Base-by-base conservation (phyloP, 495 filamentous ascomycete species). In the Penicillium fimorum region DNA sequence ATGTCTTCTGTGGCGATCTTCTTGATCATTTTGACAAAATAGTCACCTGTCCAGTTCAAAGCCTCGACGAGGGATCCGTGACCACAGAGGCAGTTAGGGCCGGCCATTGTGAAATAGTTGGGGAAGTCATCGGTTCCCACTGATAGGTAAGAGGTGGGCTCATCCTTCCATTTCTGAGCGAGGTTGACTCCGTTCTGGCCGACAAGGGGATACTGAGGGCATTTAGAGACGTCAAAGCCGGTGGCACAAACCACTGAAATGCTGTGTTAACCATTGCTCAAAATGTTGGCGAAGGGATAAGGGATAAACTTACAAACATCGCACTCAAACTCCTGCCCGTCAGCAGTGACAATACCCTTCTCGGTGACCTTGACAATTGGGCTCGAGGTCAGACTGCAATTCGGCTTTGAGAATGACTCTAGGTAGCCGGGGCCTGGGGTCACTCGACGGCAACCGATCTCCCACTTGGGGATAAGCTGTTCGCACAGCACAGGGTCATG, bases 21-120 rank as follows among this genome's bases (percentile, higher is more conserved):
- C 47, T 71, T 68, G 35, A 79, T 66, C 70, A 74, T 73, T 61
- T 70, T 86, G 78, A 58, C 79, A 72, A 50, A 85, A 72, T 59
- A 80, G 52, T 79, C 76, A 8, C 62, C 65, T 12, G 74, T 74
- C 65, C 72, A 75, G 56, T 84, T 79, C 13, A 84, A 70, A 42
- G 76, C 73, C 38, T 81, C 62, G 1, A 75, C 70, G 0, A 79
- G 61, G 8, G 76, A 76, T 0, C 75, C 76, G 37, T 70, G 68
- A 7, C 61, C 62, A 1, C 69, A 68, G 5, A 73, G 67, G 3
- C 55, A 64, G 60, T 80, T 73, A 1, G 73, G 73, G 4, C 73
- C 73, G 24, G 64, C 67, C 40, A 68, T 60, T 35, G 71, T 62
- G 48, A 75, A 73, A 25, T 73, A 67, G 38, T 76, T 75, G 12